Evolutionary conservation across 768 basidiomycete genomes (phyloP).

Genomic region (Mycena belliarum): DNA sequence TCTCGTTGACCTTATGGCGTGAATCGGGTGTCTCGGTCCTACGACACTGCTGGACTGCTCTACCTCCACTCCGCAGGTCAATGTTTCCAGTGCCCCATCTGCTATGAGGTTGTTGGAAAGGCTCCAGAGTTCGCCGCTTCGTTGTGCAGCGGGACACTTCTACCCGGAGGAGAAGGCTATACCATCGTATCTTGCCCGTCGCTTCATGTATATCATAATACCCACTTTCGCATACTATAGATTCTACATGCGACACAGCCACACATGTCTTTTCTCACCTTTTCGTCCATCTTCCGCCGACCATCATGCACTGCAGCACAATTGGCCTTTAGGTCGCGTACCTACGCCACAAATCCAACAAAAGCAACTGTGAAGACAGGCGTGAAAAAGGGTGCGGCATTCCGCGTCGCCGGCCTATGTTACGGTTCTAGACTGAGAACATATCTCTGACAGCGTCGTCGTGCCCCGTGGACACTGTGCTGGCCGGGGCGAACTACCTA

Average conservation of each 20-base stretch:
- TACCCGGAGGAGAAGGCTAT: no score
- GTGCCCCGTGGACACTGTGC: slow-evolving; percentile 69
- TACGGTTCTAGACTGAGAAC: neutral
- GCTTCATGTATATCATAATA: no score
- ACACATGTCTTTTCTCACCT: slow-evolving; percentile 12
- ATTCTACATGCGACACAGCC: no score
- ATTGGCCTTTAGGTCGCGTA: slow-evolving; percentile 1
- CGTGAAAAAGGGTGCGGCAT: slow-evolving; percentile 1
- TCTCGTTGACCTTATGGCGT: slow-evolving; percentile 75
- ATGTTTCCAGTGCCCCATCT: no score
- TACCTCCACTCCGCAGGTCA: no score
- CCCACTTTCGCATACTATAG: no score
- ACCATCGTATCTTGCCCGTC: no score
- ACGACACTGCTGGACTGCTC: no score
- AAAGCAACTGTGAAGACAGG: neutral
- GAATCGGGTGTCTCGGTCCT: no score
- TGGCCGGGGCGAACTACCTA: slow-evolving; percentile 81
- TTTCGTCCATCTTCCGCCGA: slow-evolving; percentile 3
- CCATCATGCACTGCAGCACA: neutral
- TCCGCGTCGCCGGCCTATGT: neutral
- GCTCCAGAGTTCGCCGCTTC: no score
- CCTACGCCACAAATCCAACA: slow-evolving; percentile 10
- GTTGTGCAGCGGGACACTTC: no score
- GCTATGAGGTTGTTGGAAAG: no score
- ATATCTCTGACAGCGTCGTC: slow-evolving; percentile 46